Conservation (phyloP, 2,329 filamentous ascomycete genomes). For the Colletotrichum abscissum region DNA sequence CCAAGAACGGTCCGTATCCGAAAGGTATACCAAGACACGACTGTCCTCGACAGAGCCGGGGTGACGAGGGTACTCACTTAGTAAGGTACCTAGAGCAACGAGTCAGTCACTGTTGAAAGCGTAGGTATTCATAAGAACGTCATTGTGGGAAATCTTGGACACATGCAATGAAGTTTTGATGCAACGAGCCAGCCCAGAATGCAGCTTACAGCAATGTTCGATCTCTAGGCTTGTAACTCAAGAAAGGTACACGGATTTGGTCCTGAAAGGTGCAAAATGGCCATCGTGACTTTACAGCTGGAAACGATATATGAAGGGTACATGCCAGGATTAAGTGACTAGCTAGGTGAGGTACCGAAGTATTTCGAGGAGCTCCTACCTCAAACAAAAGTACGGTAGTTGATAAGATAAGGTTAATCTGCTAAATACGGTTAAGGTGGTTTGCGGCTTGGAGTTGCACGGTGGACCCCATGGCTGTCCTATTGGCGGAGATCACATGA, state of each 20-base stretch:
- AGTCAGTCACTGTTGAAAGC: conserved; percentile 7
- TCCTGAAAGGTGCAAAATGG: not conserved
- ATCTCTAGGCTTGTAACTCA: not conserved
- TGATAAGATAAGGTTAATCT: conserved; percentile 27
- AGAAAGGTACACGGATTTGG: not conserved
- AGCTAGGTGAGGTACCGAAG: not conserved
- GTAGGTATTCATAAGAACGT: conserved; percentile 12
- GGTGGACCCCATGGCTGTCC: not conserved
- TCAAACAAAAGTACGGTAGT: not conserved
- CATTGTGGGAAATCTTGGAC: not conserved
- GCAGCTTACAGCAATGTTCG: not conserved
- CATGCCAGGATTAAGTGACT: not conserved
- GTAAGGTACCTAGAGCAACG: not conserved
- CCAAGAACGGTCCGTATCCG: too few relatives aligned
- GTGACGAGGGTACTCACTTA: not conserved
- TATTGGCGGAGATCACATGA: conserved; percentile 12
- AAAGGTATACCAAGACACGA: not conserved
- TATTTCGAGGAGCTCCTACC: not conserved
- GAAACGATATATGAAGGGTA: not conserved
- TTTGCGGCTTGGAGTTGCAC: not conserved
- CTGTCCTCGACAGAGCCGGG: not conserved
- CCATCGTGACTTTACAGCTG: not conserved
- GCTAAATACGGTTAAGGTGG: not conserved
- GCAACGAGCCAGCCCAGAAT: not conserved
- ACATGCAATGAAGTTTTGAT: not conserved